Evolutionary conservation across 2,329 filamentous ascomycete species (phyloP).

Genomic region (Parasarocladium wereldwijsianum): DNA sequence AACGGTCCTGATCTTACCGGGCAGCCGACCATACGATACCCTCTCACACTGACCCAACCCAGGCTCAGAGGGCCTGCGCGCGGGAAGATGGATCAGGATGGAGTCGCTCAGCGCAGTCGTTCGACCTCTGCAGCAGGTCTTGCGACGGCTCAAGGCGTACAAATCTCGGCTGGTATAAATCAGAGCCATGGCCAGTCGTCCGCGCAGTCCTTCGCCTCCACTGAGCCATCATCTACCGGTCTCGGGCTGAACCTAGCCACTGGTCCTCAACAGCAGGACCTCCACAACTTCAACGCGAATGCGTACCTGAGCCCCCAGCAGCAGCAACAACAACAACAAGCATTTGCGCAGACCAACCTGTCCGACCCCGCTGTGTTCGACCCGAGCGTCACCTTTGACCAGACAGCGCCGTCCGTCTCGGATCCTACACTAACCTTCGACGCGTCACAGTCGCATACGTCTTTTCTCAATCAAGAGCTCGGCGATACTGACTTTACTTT

Average conservation of each 20-base stretch:
- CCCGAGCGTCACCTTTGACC: slow-evolving; percentile 27
- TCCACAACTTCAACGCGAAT: slow-evolving; percentile 32
- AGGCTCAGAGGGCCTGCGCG: too few relatives aligned
- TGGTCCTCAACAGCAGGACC: slow-evolving; percentile 16
- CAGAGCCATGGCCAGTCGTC: slow-evolving; percentile 51
- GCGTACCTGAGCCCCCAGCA: slow-evolving; percentile 24
- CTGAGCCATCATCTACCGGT: slow-evolving; percentile 32
- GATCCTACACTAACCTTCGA: slow-evolving; percentile 23
- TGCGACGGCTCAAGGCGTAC: slow-evolving; percentile 37
- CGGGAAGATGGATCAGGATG: slow-evolving; percentile 28
- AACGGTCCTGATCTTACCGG: neutral
- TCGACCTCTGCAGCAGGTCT: slow-evolving; percentile 48
- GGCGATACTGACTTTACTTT: slow-evolving; percentile 46
- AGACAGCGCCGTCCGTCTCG: slow-evolving; percentile 18
- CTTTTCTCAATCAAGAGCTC: slow-evolving; percentile 36
- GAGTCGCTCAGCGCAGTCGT: slow-evolving; percentile 29
- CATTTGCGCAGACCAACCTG: slow-evolving; percentile 15
- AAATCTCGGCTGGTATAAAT: too few relatives aligned
- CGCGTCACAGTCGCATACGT: slow-evolving; percentile 24
- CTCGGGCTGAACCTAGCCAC: slow-evolving; percentile 46
- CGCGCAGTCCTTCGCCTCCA: slow-evolving; percentile 39
- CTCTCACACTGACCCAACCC: slow-evolving; percentile 8
- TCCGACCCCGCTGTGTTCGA: slow-evolving; percentile 24
- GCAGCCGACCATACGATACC: neutral
- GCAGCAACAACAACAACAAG: slow-evolving; percentile 17